A percentile compares a stretch with the other conserved stretches of the same genome.
phyloP scores from a whole-genome alignment of 208 protist genomes.

The Polymyxa betae region DNA sequence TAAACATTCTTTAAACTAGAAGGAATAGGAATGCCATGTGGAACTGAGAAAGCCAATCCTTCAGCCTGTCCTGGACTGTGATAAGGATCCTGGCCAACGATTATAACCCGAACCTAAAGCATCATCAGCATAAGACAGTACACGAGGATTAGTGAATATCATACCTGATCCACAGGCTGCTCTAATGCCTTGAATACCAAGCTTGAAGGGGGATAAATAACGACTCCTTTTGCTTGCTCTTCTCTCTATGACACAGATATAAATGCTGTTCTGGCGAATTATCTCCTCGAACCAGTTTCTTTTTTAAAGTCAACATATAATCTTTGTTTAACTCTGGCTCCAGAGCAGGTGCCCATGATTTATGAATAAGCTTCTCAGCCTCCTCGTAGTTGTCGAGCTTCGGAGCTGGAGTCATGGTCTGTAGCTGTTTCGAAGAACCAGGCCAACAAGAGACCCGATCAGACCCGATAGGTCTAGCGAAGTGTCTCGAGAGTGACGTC shows the following conservation, averaged over 20 bases:
- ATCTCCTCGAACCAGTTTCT: neutral
- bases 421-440: no score
- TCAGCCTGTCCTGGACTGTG: slow-evolving; percentile 87
- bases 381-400: no score
- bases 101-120: slow-evolving; percentile 84
- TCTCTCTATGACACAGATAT: neutral
- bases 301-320: neutral
- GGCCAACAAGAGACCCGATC: no score
- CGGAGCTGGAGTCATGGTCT: no score
- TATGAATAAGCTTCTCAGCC: neutral
- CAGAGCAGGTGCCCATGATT: neutral
- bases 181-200: neutral
- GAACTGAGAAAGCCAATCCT: slow-evolving; percentile 92
- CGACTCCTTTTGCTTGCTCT: neutral
- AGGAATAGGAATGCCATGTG: slow-evolving; percentile 78
- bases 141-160: neutral
- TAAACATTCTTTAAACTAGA: slow-evolving; percentile 89
- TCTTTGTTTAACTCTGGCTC: neutral
- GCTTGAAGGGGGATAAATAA: neutral
- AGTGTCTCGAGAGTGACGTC: no score
- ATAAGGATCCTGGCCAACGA: slow-evolving; percentile 95
- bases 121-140: neutral
- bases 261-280: neutral
- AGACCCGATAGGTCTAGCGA: no score
- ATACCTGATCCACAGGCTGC: neutral